Evolutionary conservation across 257 asterid species (phyloP).

Genomic region (Solanum virginianum): DNA sequence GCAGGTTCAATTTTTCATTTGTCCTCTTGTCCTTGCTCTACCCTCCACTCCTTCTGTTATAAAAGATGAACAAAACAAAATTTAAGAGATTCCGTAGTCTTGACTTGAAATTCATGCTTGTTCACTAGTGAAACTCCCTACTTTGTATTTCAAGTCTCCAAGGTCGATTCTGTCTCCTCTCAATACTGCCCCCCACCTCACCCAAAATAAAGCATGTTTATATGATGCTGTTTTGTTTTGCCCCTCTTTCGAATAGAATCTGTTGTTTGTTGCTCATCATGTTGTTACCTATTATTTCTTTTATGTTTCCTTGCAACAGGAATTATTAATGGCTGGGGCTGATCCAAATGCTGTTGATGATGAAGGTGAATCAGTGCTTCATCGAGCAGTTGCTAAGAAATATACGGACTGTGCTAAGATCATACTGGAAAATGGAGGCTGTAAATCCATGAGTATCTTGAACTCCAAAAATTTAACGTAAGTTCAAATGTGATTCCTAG

Average conservation of each 20-base stretch:
- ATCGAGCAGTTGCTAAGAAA: slow-evolving; percentile 94
- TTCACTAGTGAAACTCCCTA: neutral
- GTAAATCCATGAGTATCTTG: slow-evolving; percentile 79
- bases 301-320: slow-evolving; percentile 38
- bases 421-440: slow-evolving; percentile 94
- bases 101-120: neutral
- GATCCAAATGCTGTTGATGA: slow-evolving; percentile 98
- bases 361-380: slow-evolving; percentile 98
- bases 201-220: neutral
- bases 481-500: slow-evolving; percentile 21
- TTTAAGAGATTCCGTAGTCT: neutral
- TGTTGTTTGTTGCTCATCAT: neutral
- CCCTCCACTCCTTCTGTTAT: neutral
- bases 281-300: neutral
- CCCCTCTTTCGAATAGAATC: neutral
- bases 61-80: neutral
- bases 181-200: neutral
- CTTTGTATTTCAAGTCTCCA: neutral
- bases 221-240: neutral
- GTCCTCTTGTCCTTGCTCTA: neutral
- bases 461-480: slow-evolving; percentile 88
- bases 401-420: slow-evolving; percentile 82
- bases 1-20: neutral
- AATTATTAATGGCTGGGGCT: slow-evolving; percentile 84
- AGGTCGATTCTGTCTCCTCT: neutral